Base-by-base conservation (phyloP, 768 basidiomycete species). In the Boletus bicolor region DNA sequence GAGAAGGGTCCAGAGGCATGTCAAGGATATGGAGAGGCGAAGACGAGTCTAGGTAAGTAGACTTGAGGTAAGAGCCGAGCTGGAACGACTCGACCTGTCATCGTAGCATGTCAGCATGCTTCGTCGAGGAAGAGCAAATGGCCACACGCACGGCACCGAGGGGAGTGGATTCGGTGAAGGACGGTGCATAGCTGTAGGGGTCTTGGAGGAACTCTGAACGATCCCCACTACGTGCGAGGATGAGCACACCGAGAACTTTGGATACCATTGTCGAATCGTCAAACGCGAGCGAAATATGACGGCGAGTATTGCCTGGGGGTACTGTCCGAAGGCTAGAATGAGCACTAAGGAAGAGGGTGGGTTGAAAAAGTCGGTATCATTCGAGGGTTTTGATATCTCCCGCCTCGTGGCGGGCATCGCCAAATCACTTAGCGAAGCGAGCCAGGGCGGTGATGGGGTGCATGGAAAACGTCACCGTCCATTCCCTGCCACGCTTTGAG, bases 171-270 rank as follows among this genome's bases (percentile, higher is more conserved):
- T 84, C 82, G 3, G 86, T 83, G 61, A 79, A 78, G 32, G 80
- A 77, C 21, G 79, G 79, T 41, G 80, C 76, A 70, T 90, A 90
- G 30, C 76, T 84, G 64, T 77, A 72, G 26, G 89, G 89, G 68
- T 91, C 83, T 69, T 91, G 89, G 72, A 80, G 79, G 67, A 80
- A 86, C 69, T 79, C 81, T 61, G 75, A 74, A 59, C 88, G 83
- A 73, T 89, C 89, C 54, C 89, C 89, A 64, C 86, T 89, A 62
- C 87, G 82, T 57, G 86, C 85, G 67, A 91, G 77, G 70, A 89
- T 78, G 63, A 91, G 81, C 61, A 87, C 86, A 70, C 89, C 89
- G 62, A 86, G 85, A 59, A 91, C 83, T 55, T 19, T 58, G 39
- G 68, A 53, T 43, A 56, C 60, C 60, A 58, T 68, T 42, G 39